A percentile compares a stretch with the other conserved stretches of the same genome.
These are phyloP conservation scores for Cyathus striatus DNA, from an alignment of 768 basidiomycete genomes.

Conservation along the genomic window DNA sequence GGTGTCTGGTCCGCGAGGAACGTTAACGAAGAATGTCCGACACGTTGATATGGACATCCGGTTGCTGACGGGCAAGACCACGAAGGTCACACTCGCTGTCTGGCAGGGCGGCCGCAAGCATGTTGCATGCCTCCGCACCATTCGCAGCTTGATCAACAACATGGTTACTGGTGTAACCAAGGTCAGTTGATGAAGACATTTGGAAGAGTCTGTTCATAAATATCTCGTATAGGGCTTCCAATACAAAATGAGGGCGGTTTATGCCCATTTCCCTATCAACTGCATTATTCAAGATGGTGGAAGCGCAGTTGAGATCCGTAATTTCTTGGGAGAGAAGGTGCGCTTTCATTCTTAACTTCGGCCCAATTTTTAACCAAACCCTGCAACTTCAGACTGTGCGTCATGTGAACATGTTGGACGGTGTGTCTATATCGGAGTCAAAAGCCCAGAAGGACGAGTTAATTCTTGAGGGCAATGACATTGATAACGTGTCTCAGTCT, in stretches of 20 bases:
- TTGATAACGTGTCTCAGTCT: slow-evolving; percentile 96
- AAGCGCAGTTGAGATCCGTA: slow-evolving; percentile 79
- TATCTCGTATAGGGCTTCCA: slow-evolving; percentile 97
- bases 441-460: slow-evolving; percentile 94
- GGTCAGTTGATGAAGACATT: too few species aligned
- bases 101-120: slow-evolving; percentile 99
- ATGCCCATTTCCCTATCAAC: slow-evolving; percentile 99
- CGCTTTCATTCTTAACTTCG: too few species aligned
- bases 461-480: slow-evolving; percentile 90
- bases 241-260: slow-evolving; percentile 99
- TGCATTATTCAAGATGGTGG: slow-evolving; percentile 85
- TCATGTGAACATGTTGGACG: slow-evolving; percentile 86
- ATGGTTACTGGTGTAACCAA: slow-evolving; percentile 98
- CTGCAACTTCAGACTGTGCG: slow-evolving; percentile 86
- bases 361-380: too few species aligned
- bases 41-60: slow-evolving; percentile 95
- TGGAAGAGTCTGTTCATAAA: too few species aligned
- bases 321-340: slow-evolving; percentile 94
- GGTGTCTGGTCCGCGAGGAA: slow-evolving; percentile 91
- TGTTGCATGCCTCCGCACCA: slow-evolving; percentile 95
- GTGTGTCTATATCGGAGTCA: slow-evolving; percentile 81
- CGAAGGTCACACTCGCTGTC: slow-evolving; percentile 84
- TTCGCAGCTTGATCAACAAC: slow-evolving; percentile 92
- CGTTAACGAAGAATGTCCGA: slow-evolving; percentile 85
- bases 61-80: slow-evolving; percentile 71